Evolutionary conservation across 2,329 filamentous ascomycete species (phyloP).

Genomic region (Trichoderma citrinoviride): DNA sequence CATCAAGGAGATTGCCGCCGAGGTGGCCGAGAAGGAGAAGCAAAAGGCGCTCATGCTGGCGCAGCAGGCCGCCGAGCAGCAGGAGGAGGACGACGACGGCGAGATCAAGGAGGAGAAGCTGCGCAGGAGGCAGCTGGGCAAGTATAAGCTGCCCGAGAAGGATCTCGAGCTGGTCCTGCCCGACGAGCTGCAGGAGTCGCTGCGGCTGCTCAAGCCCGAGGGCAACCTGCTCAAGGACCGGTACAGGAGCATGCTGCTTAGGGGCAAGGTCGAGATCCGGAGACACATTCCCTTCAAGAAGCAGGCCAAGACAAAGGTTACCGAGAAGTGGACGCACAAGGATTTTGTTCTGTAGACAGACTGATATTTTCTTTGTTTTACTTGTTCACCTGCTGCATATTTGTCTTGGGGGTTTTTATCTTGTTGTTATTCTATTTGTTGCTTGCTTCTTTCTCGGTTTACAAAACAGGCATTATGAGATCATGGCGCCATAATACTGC

Average conservation of each 20-base stretch:
- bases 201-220: conserved; percentile 84
- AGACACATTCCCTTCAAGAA: conserved; percentile 76
- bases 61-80: conserved; percentile 32
- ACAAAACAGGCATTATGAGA: background rate
- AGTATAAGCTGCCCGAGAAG: conserved; percentile 71
- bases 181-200: conserved; percentile 77
- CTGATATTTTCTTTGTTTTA: background rate
- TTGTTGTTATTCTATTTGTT: background rate
- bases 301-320: conserved; percentile 75
- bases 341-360: conserved; percentile 59
- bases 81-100: conserved; percentile 47
- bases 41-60: conserved; percentile 43
- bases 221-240: conserved; percentile 93
- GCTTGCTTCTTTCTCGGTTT: too few species aligned
- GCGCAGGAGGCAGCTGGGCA: conserved; percentile 71
- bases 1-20: conserved; percentile 67
- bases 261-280: conserved; percentile 84
- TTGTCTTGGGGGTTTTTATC: background rate
- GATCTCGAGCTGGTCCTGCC: conserved; percentile 77
- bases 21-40: conserved; percentile 57
- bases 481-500: conserved; percentile 3
- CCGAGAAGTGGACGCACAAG: conserved; percentile 98
- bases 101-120: conserved; percentile 63
- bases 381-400: background rate
- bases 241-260: conserved; percentile 82